phyloP scores from a whole-genome alignment of 2,329 filamentous ascomycete genomes.

The Aspergillus fumigatus region DNA sequence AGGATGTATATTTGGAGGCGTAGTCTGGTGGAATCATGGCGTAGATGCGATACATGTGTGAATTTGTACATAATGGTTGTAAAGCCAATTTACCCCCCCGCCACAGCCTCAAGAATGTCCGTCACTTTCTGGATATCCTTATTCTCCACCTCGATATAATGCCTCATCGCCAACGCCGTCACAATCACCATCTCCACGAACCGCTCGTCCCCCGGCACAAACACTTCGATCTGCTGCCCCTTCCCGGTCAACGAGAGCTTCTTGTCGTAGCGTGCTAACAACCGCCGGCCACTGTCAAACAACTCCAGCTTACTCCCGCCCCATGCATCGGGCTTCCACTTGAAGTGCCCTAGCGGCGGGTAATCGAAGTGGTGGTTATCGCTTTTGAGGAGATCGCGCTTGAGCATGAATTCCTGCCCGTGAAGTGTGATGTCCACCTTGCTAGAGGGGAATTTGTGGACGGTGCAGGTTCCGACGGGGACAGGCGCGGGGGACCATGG shows the following conservation, averaged over 20 bases:
- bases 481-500: background rate
- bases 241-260: background rate
- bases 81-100: background rate
- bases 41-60: background rate
- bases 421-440: background rate
- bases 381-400: background rate
- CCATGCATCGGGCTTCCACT: background rate
- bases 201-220: background rate
- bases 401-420: background rate
- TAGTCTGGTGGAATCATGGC: background rate
- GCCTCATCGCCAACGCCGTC: background rate
- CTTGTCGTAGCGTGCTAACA: background rate
- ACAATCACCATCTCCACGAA: background rate
- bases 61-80: background rate
- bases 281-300: background rate
- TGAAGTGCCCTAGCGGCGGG: background rate
- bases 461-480: background rate
- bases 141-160: background rate
- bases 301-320: background rate
- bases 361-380: background rate
- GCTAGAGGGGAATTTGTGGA: background rate
- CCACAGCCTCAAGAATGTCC: background rate
- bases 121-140: background rate
- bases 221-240: background rate
- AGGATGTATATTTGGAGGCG: conserved; percentile 1